Evolutionary conservation across 192 early-diverging fungal genomes (phyloP), one percentile per base, ranked within the genome.

Genomic region (Backusella macrospora): DNA sequence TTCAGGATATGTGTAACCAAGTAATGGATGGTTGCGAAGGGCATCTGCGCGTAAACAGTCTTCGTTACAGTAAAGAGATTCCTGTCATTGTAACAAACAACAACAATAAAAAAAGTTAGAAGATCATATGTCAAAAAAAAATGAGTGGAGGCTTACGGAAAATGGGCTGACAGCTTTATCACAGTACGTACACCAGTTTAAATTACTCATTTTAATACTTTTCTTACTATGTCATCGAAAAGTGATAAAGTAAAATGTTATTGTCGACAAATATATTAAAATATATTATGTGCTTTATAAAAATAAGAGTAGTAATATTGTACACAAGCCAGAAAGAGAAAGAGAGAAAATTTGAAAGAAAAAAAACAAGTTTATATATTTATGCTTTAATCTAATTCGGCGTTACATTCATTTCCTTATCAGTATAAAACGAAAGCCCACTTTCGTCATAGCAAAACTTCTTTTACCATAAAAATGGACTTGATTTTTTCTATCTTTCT

Each of bases 51-150:
- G 73, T 55, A 80, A 29, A 43, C 78, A 80, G 7, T 71, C 49
- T 76, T 80, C 74, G 29, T 71, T 80, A 38, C 78, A 80, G 69
- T 80, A 80, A 26, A 80, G 67, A 10, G 74, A 76, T 80, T 80
- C 74, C 78, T 76, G 46, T 40, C 14, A 68, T 43, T 15, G 18
- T n/a, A 37, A 70, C 59, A 74, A 16, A 40, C 38, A 49, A 48
- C 16, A 34, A 23, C 14, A 46, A 59, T 59, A 18, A 38, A 8
- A 8, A 68, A 26, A 63, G 67, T 26, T 7, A 39, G 5, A 16
- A 10, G 55, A 4, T n/a, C 34, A 26, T 4, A 59, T 45, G 9
- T 47, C 48, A 71, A 73, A 6, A 26, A 69, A 46, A 37, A 2
- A 64, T 18, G 47, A 34, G 29, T 62, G 21, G 38, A 26, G 23